Percentiles rank a stretch among this genome's conserved stretches.
Conservation (phyloP, 1,284 basidiomycete genomes). For the Cryptococcus hybrid region DNA sequence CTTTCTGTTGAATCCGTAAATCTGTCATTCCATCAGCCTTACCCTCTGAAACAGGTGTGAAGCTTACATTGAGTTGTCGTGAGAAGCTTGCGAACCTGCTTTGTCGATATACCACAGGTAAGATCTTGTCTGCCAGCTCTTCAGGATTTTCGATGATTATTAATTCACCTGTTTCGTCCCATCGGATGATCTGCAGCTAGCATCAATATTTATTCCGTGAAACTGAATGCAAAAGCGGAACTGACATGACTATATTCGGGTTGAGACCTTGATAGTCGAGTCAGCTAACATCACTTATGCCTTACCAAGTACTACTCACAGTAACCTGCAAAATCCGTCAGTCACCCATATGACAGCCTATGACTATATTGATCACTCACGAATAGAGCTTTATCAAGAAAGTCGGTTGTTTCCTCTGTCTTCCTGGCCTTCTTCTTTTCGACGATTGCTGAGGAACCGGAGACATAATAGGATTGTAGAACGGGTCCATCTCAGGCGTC, state of each 20-base stretch:
- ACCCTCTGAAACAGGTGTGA: slow-evolving; percentile 12
- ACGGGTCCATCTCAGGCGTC: slow-evolving; percentile 15
- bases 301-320: neutral
- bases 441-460: neutral
- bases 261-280: slow-evolving; percentile 20
- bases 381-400: slow-evolving; percentile 90
- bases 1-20: slow-evolving; percentile 94
- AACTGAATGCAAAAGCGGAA: neutral
- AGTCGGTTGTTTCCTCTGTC: slow-evolving; percentile 66
- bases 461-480: slow-evolving; percentile 13
- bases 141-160: slow-evolving; percentile 89
- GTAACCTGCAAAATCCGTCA: neutral
- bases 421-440: slow-evolving; percentile 24
- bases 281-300: slow-evolving; percentile 15
- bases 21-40: slow-evolving; percentile 55
- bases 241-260: slow-evolving; percentile 36
- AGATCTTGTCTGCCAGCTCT: slow-evolving; percentile 81
- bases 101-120: slow-evolving; percentile 85
- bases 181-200: slow-evolving; percentile 67
- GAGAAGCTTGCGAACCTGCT: slow-evolving; percentile 91
- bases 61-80: slow-evolving; percentile 81
- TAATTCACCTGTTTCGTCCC: slow-evolving; percentile 83
- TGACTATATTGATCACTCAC: slow-evolving; percentile 56
- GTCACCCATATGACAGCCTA: no score
- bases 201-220: neutral